Evolutionary conservation across 140 eudicot species (phyloP).

Genomic region (Anethum foeniculum): DNA sequence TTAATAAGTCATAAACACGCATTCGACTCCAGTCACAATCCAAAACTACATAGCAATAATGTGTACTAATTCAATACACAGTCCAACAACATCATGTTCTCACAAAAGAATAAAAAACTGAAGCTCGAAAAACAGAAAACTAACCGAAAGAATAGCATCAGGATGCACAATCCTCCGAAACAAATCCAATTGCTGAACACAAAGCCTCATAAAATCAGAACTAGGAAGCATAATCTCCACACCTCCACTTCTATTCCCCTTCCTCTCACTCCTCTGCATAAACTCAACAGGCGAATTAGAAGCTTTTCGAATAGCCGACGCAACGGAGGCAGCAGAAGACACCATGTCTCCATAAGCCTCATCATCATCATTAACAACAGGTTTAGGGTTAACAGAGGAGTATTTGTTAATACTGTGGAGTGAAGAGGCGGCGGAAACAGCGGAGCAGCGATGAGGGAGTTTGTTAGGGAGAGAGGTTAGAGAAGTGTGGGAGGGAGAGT

Average conservation of each 20-base stretch:
- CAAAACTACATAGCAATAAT: background rate
- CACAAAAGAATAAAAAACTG: background rate
- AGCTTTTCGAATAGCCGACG: constrained; percentile 60
- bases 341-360: constrained; percentile 25
- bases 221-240: constrained; percentile 53
- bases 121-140: background rate
- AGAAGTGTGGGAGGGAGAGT: background rate
- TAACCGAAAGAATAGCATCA: constrained; percentile 71
- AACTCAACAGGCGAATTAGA: constrained; percentile 91
- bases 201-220: constrained; percentile 70
- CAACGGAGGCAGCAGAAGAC: constrained; percentile 72
- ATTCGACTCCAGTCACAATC: background rate
- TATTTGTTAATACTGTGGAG: background rate
- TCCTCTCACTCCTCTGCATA: constrained; percentile 51
- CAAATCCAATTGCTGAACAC: constrained; percentile 67
- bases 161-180: constrained; percentile 76
- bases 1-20: background rate
- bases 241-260: constrained; percentile 23
- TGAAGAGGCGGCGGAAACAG: constrained; percentile 2
- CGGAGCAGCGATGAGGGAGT: constrained; percentile 13
- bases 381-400: constrained; percentile 27
- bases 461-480: constrained; percentile 2
- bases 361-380: constrained; percentile 14
- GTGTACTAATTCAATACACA: background rate
- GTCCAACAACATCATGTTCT: background rate